Evolutionary conservation across 2,329 filamentous ascomycete species (phyloP).

Genomic region (Neonectria magnoliae): DNA sequence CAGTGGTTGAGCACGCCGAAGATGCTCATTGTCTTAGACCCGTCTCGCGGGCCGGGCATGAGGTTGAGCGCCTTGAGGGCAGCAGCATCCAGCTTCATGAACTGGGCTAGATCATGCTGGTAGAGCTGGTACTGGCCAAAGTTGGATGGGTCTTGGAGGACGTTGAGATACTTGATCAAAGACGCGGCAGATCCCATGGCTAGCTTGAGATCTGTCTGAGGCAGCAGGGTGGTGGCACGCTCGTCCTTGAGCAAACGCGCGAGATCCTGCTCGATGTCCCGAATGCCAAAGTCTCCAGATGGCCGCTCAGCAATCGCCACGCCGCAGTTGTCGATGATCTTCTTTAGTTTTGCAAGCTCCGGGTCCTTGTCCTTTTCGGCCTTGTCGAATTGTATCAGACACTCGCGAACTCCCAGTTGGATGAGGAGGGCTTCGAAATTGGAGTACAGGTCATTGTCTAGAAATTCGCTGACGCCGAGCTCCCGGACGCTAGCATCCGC

Average conservation of each 20-base stretch:
- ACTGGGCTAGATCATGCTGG: constrained; percentile 95
- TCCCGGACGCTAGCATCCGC: constrained; percentile 96
- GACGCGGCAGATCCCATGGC: constrained; percentile 96
- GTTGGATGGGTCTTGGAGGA: constrained; percentile 91
- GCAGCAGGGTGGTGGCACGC: constrained; percentile 76
- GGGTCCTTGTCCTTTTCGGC: constrained; percentile 86
- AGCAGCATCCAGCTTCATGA: constrained; percentile 97
- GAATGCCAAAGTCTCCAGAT: constrained; percentile 80
- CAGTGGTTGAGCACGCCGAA: constrained; percentile 96
- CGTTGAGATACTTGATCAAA: constrained; percentile 91
- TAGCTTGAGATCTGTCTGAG: constrained; percentile 91
- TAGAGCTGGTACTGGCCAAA: constrained; percentile 98
- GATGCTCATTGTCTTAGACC: constrained; percentile 96
- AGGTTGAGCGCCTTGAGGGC: constrained; percentile 94
- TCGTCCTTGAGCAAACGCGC: constrained; percentile 89
- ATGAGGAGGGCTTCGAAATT: constrained; percentile 98
- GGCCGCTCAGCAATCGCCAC: constrained; percentile 88
- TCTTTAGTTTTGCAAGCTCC: constrained; percentile 85
- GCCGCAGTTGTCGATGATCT: constrained; percentile 92
- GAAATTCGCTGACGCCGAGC: constrained; percentile 94
- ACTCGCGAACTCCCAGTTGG: constrained; percentile 95
- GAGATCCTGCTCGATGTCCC: constrained; percentile 96
- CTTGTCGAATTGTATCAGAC: constrained; percentile 82
- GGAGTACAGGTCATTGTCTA: constrained; percentile 98
- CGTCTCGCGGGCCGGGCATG: constrained; percentile 95